Conservation (phyloP, 768 basidiomycete species). For the Leccinum disarticulatum region DNA sequence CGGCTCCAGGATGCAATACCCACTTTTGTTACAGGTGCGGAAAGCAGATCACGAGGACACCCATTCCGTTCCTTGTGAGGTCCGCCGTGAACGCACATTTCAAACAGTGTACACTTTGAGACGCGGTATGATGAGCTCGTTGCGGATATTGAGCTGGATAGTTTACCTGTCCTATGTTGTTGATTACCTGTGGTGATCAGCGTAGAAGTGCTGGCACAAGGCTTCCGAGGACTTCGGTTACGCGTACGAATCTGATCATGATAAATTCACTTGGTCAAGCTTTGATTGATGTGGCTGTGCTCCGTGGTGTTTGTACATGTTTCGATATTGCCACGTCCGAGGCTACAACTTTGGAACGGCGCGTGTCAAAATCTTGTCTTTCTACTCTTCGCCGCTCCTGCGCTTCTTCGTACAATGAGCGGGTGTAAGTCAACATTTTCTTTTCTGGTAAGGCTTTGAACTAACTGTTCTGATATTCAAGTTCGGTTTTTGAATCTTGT, state of each 20-base stretch:
- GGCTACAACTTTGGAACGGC: conserved; percentile 16
- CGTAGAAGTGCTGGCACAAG: background rate
- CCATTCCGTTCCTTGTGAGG: conserved; percentile 31
- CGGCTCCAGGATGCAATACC: conserved; percentile 51
- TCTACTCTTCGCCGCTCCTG: conserved; percentile 23
- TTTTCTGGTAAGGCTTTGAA: background rate
- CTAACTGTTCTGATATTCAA: conserved; percentile 1
- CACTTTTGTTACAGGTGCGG: conserved; percentile 59
- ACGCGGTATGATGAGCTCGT: background rate
- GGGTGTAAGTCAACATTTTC: conserved; percentile 57
- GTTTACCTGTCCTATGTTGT: background rate
- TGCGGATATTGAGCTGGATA: background rate
- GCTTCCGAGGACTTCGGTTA: no score
- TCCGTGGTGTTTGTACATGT: conserved; percentile 22
- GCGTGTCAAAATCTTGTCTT: conserved; percentile 22
- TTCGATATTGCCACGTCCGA: conserved; percentile 33
- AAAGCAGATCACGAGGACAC: conserved; percentile 41
- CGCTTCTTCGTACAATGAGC: conserved; percentile 58
- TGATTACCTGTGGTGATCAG: background rate
- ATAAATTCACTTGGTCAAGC: no score
- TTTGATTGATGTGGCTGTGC: conserved; percentile 20
- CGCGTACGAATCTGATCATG: no score
- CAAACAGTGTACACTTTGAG: conserved; percentile 28
- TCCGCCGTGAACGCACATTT: conserved; percentile 37
- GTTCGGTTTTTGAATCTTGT: conserved; percentile 98